These are phyloP conservation scores for Tuber umbilicatum DNA, from an alignment of 495 filamentous ascomycete genomes.

Conservation along the genomic window DNA sequence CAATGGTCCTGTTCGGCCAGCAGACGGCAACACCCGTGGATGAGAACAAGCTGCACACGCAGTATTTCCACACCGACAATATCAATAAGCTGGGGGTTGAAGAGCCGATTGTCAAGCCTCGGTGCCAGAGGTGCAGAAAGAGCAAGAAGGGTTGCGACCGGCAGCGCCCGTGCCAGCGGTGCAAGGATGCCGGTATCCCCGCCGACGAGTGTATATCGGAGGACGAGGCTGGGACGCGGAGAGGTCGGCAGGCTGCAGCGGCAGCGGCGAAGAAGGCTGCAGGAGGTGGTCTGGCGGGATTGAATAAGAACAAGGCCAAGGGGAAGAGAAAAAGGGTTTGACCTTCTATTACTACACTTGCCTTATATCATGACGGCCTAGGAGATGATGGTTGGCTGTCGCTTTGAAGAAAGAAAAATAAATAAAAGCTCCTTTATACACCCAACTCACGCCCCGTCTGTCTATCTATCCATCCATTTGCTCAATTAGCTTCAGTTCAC, in stretches of 20 bases:
- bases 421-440: neutral
- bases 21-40: conserved; percentile 33
- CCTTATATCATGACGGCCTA: neutral
- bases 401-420: neutral
- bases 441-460: neutral
- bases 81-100: conserved; percentile 64
- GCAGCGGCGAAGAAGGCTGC: conserved; percentile 37
- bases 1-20: conserved; percentile 24
- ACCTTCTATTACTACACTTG: neutral
- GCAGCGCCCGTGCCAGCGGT: conserved; percentile 86
- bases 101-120: conserved; percentile 85
- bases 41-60: conserved; percentile 3
- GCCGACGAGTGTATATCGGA: conserved; percentile 91
- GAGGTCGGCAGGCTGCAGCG: conserved; percentile 69
- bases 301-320: conserved; percentile 34
- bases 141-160: conserved; percentile 99
- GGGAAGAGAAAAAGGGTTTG: conserved; percentile 36
- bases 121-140: conserved; percentile 96
- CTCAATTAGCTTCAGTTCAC: neutral
- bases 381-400: neutral
- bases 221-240: conserved; percentile 91
- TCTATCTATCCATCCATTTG: neutral
- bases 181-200: conserved; percentile 89
- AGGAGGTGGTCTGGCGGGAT: conserved; percentile 16
- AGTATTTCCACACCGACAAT: conserved; percentile 46